A percentile compares a stretch with the other conserved stretches of the same genome.
phyloP scores from a whole-genome alignment of 306 rosid species.

The Calophaca sinica region DNA sequence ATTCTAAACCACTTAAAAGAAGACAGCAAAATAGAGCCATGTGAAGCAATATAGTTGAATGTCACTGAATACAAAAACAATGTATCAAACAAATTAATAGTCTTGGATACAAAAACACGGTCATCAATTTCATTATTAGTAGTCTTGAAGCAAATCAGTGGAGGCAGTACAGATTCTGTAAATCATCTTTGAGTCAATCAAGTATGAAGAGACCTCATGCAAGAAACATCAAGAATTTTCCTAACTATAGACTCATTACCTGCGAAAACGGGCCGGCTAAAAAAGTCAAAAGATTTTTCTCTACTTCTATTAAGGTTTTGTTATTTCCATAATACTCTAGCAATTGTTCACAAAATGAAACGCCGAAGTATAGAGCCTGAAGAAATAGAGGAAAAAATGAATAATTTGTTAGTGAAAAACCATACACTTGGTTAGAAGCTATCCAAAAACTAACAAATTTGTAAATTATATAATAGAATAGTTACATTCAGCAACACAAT shows the following conservation, averaged over 20 bases:
- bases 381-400: constrained; percentile 22
- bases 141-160: no score
- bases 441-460: constrained; percentile 25
- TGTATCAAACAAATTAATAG: no score
- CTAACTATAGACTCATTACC: constrained; percentile 57
- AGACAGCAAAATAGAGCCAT: no score
- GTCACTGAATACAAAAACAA: no score
- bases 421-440: constrained; percentile 5
- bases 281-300: constrained; percentile 97
- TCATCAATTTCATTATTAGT: no score
- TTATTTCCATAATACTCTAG: constrained; percentile 78
- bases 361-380: constrained; percentile 97
- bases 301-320: constrained; percentile 70
- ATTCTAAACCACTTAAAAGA: no score
- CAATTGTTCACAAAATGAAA: constrained; percentile 95
- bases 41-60: no score
- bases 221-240: neutral
- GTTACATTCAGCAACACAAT: no score
- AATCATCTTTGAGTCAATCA: neutral
- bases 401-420: constrained; percentile 30
- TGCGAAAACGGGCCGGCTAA: constrained; percentile 92
- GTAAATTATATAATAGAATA: no score
- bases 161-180: constrained; percentile 27
- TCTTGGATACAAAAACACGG: no score
- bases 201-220: constrained; percentile 7